Evolutionary conservation across 306 rosid species (phyloP).

Genomic region (Rosa chinensis): DNA sequence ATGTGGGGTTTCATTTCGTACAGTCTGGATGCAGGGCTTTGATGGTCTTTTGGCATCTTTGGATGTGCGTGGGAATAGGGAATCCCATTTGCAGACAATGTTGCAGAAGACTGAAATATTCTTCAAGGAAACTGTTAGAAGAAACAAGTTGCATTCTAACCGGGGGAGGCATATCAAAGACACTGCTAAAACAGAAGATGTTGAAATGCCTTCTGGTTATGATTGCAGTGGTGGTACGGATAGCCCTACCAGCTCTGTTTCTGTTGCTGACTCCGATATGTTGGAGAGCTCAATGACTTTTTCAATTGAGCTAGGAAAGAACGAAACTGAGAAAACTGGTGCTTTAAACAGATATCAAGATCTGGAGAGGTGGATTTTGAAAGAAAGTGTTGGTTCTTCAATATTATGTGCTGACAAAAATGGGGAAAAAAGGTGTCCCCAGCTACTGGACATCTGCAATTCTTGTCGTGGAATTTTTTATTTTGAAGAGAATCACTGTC

Average conservation of each 20-base stretch:
- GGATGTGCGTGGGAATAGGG: constrained; percentile 74
- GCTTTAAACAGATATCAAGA: constrained; percentile 61
- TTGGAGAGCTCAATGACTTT: constrained; percentile 58
- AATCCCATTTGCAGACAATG: constrained; percentile 69
- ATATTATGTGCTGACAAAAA: constrained; percentile 44
- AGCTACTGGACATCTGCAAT: constrained; percentile 51
- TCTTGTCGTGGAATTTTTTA: constrained; percentile 42
- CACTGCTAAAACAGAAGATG: constrained; percentile 31
- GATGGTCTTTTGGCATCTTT: constrained; percentile 66
- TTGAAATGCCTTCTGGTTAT: constrained; percentile 28
- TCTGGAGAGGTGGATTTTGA: constrained; percentile 73
- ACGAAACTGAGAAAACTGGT: constrained; percentile 44
- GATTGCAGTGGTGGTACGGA: constrained; percentile 33
- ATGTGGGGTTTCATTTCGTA: constrained; percentile 20
- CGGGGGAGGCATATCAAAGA: constrained; percentile 34
- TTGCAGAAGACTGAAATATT: constrained; percentile 52
- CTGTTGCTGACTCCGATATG: constrained; percentile 40
- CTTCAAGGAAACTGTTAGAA: constrained; percentile 56
- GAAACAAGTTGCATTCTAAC: constrained; percentile 30
- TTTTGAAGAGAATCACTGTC: constrained; percentile 41
- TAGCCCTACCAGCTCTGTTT: constrained; percentile 37
- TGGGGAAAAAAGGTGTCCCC: constrained; percentile 52
- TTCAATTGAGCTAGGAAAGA: constrained; percentile 55
- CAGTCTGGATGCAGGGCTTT: constrained; percentile 54
- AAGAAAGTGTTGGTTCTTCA: constrained; percentile 51